These are phyloP conservation scores for Penicillium frequentans DNA, from an alignment of 2,329 filamentous ascomycete species.

Conservation along the genomic window DNA sequence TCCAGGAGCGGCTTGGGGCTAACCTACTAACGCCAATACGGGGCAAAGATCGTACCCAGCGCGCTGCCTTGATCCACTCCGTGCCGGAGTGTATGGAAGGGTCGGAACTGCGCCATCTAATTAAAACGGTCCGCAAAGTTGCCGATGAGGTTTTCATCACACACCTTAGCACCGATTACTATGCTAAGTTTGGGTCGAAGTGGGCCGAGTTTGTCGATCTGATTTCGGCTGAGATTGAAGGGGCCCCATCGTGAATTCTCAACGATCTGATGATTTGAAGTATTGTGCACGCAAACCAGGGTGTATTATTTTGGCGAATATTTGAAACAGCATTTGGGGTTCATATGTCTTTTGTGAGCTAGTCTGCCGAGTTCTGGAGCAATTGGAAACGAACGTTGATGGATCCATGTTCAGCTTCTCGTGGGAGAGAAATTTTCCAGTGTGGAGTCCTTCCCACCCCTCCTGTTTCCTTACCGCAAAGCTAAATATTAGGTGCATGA, in stretches of 20 bases:
- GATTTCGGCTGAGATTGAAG: slow-evolving; percentile 24
- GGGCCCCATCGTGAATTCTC: not conserved
- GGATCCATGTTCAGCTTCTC: not conserved
- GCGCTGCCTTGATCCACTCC: slow-evolving; percentile 41
- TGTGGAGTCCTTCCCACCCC: not conserved
- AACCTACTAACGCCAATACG: slow-evolving; percentile 34
- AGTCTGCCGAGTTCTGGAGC: not conserved
- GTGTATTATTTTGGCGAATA: not conserved
- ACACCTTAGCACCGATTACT: slow-evolving; percentile 40
- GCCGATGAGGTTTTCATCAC: slow-evolving; percentile 44
- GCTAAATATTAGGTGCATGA: slow-evolving; percentile 1
- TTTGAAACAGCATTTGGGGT: not conserved
- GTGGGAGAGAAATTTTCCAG: not conserved
- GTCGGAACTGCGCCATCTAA: slow-evolving; percentile 30
- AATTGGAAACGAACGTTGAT: not conserved
- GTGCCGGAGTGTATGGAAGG: slow-evolving; percentile 34
- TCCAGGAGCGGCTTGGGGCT: slow-evolving; percentile 33
- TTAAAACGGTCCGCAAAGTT: slow-evolving; percentile 35
- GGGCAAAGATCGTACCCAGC: slow-evolving; percentile 31
- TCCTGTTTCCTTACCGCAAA: not conserved
- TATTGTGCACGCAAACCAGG: not conserved
- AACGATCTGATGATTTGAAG: not conserved
- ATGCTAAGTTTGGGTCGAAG: slow-evolving; percentile 39
- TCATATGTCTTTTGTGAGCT: not conserved
- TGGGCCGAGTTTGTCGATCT: slow-evolving; percentile 41